These are phyloP conservation scores for Gossypium australe DNA, from an alignment of 345 rosid genomes.

Conservation along the genomic window DNA sequence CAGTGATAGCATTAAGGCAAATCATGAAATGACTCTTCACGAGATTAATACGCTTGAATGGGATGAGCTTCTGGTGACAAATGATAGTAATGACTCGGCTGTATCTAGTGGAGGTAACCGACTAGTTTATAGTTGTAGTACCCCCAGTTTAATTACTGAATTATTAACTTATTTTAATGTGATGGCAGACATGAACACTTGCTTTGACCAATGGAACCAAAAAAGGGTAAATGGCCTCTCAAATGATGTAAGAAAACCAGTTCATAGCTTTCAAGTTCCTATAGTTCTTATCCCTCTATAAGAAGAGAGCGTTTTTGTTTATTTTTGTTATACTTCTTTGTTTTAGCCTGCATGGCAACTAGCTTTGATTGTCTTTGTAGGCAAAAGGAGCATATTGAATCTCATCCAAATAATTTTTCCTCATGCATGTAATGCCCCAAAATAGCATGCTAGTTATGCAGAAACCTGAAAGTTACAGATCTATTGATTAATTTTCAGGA, in stretches of 20 bases:
- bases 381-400: neutral
- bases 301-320: neutral
- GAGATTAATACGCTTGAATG: conserved; percentile 97
- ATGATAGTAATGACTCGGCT: conserved; percentile 35
- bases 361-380: neutral
- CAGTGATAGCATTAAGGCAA: conserved; percentile 38
- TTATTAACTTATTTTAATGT: neutral
- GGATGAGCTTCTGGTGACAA: conserved; percentile 74
- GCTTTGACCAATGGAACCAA: conserved; percentile 39
- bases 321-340: neutral
- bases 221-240: conserved; percentile 24
- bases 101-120: conserved; percentile 43
- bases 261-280: neutral
- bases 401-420: neutral
- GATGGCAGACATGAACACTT: conserved; percentile 43
- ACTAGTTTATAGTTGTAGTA: conserved; percentile 1
- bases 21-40: conserved; percentile 67
- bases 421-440: neutral
- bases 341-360: neutral
- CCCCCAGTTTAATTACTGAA: conserved; percentile 8
- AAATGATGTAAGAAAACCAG: conserved; percentile 42
- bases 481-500: neutral
- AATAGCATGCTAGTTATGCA: neutral
- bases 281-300: neutral
- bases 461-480: neutral